These are phyloP conservation scores for Tylopilus rubrobrunneus DNA, from an alignment of 768 basidiomycete species.

Conservation along the genomic window DNA sequence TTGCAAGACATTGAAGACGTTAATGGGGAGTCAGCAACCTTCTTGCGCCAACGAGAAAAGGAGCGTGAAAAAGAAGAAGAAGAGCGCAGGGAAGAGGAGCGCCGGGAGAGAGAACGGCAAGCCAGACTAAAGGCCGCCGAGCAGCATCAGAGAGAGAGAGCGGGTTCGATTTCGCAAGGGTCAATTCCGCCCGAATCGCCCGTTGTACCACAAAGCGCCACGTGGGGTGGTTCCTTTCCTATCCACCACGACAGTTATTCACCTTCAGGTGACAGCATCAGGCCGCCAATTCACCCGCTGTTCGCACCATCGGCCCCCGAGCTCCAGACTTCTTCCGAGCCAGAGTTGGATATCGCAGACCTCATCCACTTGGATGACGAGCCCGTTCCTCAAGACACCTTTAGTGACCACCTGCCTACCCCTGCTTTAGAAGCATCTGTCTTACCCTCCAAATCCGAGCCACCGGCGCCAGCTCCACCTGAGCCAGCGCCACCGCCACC, in stretches of 20 bases:
- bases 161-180: conserved; percentile 42
- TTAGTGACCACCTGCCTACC: conserved; percentile 18
- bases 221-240: conserved; percentile 65
- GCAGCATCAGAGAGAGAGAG: conserved; percentile 42
- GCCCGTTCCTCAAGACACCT: conserved; percentile 32
- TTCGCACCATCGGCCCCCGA: conserved; percentile 41
- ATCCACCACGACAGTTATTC: conserved; percentile 28
- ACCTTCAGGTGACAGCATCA: conserved; percentile 20
- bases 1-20: conserved; percentile 85
- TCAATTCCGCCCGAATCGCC: conserved; percentile 78
- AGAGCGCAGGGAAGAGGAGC: conserved; percentile 52
- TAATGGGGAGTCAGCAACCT: conserved; percentile 45
- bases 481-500: conserved; percentile 29
- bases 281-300: conserved; percentile 31
- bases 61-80: conserved; percentile 64
- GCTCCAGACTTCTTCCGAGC: conserved; percentile 40
- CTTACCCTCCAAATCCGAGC: conserved; percentile 6
- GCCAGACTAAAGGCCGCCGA: conserved; percentile 54
- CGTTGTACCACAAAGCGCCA: conserved; percentile 38
- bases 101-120: conserved; percentile 65
- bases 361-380: conserved; percentile 78
- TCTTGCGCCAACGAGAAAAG: conserved; percentile 46
- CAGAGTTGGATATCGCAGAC: conserved; percentile 69
- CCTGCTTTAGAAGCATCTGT: conserved; percentile 15
- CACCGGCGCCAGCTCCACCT: conserved; percentile 12